Percentiles rank a stretch among this genome's conserved stretches.
These are phyloP conservation scores for Kazachstania africana DNA, from an alignment of 805 yeast genomes.

Conservation along the genomic window DNA sequence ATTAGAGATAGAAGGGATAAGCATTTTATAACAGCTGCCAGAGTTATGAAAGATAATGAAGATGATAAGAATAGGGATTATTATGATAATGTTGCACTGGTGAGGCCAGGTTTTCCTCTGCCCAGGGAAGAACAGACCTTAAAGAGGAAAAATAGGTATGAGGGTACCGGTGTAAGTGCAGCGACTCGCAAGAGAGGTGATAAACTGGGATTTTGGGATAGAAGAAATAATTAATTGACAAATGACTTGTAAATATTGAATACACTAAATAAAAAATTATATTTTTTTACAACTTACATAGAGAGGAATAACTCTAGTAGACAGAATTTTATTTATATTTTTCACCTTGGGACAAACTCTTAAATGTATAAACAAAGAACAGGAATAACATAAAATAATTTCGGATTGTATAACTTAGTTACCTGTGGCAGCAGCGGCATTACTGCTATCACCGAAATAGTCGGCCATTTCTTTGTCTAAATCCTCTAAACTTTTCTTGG, in stretches of 20 bases:
- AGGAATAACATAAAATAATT: neutral
- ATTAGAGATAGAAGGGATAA: conserved; percentile 29
- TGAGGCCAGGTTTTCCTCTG: conserved; percentile 48
- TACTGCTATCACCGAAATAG: conserved; percentile 49
- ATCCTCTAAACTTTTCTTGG: conserved; percentile 76
- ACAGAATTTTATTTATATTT: too few species aligned
- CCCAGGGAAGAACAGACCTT: conserved; percentile 7
- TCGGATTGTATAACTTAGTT: neutral
- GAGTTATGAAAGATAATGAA: conserved; percentile 4
- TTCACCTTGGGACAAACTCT: too few species aligned
- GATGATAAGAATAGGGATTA: conserved; percentile 12
- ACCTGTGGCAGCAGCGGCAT: neutral
- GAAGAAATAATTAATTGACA: conserved; percentile 8
- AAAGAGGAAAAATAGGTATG: conserved; percentile 46
- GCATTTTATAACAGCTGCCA: conserved; percentile 25
- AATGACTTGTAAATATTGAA: neutral
- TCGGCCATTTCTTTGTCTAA: conserved; percentile 98
- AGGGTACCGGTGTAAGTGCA: conserved; percentile 56
- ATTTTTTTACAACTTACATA: too few species aligned
- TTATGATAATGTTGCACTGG: conserved; percentile 27
- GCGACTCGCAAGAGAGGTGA: conserved; percentile 49
- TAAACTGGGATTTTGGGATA: conserved; percentile 23
- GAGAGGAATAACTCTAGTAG: too few species aligned
- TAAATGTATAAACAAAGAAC: neutral
- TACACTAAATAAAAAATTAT: neutral